Percentiles rank a stretch among this genome's conserved stretches.
phyloP scores from a whole-genome alignment of 768 basidiomycete species.

The Psilocybe sp. region DNA sequence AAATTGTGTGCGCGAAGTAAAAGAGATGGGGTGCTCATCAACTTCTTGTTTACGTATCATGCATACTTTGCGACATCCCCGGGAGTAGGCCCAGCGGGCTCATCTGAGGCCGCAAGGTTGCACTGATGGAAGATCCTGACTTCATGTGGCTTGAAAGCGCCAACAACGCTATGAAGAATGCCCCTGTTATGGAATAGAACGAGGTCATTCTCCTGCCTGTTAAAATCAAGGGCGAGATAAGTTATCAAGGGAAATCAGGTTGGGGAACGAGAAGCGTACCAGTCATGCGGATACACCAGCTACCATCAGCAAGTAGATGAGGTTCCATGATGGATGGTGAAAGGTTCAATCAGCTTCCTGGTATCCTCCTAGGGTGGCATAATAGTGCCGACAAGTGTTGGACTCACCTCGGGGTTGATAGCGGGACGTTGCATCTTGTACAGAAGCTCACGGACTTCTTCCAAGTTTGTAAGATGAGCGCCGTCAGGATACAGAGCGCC shows the following conservation, averaged over 20 bases:
- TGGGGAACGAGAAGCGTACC: conserved; percentile 36
- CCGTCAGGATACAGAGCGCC: conserved; percentile 82
- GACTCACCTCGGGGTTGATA: conserved; percentile 70
- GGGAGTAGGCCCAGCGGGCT: conserved; percentile 40
- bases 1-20: too few relatives aligned
- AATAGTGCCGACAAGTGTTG: neutral
- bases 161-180: conserved; percentile 73
- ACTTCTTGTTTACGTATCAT: neutral
- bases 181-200: conserved; percentile 86
- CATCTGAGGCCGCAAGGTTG: conserved; percentile 74
- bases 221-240: neutral
- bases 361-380: neutral
- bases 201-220: conserved; percentile 55
- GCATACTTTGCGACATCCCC: conserved; percentile 1
- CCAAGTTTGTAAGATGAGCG: conserved; percentile 66
- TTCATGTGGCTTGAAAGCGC: conserved; percentile 62
- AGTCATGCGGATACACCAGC: conserved; percentile 87
- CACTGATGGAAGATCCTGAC: conserved; percentile 80
- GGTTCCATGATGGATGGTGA: too few relatives aligned
- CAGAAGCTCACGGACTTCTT: conserved; percentile 64
- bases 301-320: conserved; percentile 17
- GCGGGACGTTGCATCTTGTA: conserved; percentile 88
- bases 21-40: too few relatives aligned
- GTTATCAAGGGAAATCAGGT: neutral
- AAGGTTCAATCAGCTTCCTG: too few relatives aligned